These are phyloP conservation scores for Gentiana macrophylla DNA, from an alignment of 257 asterid genomes.

Conservation along the genomic window DNA sequence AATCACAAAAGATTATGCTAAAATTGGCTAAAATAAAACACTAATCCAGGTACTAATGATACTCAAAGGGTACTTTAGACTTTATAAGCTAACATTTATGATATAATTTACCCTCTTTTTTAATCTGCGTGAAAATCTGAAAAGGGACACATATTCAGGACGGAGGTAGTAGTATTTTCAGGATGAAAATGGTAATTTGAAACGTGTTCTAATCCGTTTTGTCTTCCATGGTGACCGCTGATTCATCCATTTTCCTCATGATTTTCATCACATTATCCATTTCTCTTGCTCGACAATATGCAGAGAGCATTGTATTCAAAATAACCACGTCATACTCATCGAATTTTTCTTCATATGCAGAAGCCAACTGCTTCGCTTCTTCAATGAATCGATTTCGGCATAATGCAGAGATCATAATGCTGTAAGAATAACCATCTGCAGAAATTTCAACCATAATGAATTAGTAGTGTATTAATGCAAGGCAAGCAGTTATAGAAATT, in stretches of 20 bases:
- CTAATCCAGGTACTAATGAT: too few species aligned
- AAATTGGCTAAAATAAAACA: too few species aligned
- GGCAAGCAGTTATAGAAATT: too few species aligned
- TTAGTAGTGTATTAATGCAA: too few species aligned
- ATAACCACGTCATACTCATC: slow-evolving; percentile 84
- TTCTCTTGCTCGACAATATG: slow-evolving; percentile 85
- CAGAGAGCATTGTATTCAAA: slow-evolving; percentile 83
- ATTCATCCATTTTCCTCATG: slow-evolving; percentile 95
- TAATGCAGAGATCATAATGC: slow-evolving; percentile 89
- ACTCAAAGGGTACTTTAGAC: too few species aligned
- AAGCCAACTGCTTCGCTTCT: slow-evolving; percentile 83
- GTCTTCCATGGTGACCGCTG: slow-evolving; percentile 31
- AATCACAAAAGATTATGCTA: too few species aligned
- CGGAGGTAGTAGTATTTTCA: too few species aligned
- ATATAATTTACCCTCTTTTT: too few species aligned
- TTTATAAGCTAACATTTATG: too few species aligned
- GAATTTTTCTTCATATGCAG: slow-evolving; percentile 65
- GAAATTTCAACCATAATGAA: not conserved
- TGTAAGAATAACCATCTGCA: slow-evolving; percentile 88
- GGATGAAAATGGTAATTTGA: slow-evolving; percentile 18
- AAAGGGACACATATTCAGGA: too few species aligned
- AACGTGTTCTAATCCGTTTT: slow-evolving; percentile 80
- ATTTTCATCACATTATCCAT: slow-evolving; percentile 92
- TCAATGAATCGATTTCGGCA: slow-evolving; percentile 64
- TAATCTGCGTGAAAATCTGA: too few species aligned